These are phyloP conservation scores for Aspergillus nidulans DNA, from an alignment of 495 filamentous ascomycete genomes.

Conservation along the genomic window DNA sequence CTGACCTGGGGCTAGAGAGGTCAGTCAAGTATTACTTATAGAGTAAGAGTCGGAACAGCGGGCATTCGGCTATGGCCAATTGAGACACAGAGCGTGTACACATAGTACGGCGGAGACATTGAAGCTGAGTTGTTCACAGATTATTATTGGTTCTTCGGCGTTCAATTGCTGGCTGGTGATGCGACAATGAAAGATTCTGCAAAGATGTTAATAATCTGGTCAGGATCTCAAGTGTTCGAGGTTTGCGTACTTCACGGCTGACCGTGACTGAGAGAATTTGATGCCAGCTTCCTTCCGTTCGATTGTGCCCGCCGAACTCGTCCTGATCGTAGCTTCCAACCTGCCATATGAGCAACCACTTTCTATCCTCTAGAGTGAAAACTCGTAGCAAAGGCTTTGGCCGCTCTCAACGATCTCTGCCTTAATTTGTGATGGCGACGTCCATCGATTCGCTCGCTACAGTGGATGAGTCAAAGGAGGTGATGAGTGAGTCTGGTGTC, in stretches of 20 bases:
- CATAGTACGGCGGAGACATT: neutral
- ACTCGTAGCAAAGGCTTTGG: neutral
- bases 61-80: neutral
- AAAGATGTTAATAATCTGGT: neutral
- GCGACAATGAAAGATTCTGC: neutral
- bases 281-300: neutral
- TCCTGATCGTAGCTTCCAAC: conserved; percentile 8
- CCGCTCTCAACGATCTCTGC: neutral
- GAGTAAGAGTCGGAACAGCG: neutral
- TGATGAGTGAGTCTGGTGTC: neutral
- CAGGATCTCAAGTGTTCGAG: neutral
- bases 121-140: neutral
- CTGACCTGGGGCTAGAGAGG: neutral
- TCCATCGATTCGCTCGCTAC: neutral
- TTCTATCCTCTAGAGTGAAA: neutral
- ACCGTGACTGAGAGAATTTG: neutral
- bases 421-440: neutral
- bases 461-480: conserved; percentile 15
- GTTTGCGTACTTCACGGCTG: neutral
- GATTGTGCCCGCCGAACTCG: neutral
- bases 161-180: neutral
- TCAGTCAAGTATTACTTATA: neutral
- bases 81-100: neutral
- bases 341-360: neutral
- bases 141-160: neutral